Percentiles rank a stretch among this genome's conserved stretches.
Conservation (phyloP, 805 yeast genomes). For the Yamadazyma endophytica region DNA sequence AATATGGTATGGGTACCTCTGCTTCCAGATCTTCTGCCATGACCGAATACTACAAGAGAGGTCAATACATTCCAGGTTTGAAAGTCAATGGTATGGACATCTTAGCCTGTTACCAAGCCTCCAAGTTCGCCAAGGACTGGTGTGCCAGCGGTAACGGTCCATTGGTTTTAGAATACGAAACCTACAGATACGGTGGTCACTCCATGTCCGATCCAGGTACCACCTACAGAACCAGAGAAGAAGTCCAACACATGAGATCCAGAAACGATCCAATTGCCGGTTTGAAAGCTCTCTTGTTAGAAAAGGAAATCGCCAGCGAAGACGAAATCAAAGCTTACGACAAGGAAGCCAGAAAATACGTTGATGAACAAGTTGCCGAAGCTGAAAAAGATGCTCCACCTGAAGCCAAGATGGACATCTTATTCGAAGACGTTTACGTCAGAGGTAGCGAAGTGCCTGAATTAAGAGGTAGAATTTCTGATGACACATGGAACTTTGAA, state of each 20-base stretch:
- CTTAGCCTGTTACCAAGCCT: slow-evolving; percentile 90
- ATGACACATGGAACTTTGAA: slow-evolving; percentile 86
- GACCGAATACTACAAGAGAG: slow-evolving; percentile 97
- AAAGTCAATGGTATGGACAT: slow-evolving; percentile 99
- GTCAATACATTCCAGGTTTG: slow-evolving; percentile 98
- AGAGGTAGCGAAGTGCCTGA: slow-evolving; percentile 90
- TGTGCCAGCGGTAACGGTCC: slow-evolving; percentile 92
- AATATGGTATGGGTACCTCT: slow-evolving; percentile 99
- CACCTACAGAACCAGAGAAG: slow-evolving; percentile 99
- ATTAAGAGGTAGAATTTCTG: slow-evolving; percentile 94
- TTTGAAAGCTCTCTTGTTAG: slow-evolving; percentile 80
- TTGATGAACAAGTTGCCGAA: slow-evolving; percentile 88
- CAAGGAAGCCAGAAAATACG: slow-evolving; percentile 93
- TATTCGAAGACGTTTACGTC: slow-evolving; percentile 95
- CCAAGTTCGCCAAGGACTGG: slow-evolving; percentile 97
- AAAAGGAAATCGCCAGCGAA: slow-evolving; percentile 83
- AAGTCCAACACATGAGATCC: slow-evolving; percentile 98
- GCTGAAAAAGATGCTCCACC: slow-evolving; percentile 96
- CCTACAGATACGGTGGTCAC: slow-evolving; percentile 99
- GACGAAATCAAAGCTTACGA: slow-evolving; percentile 92
- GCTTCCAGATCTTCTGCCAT: slow-evolving; percentile 96
- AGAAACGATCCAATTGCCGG: slow-evolving; percentile 98
- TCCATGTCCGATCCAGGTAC: slow-evolving; percentile 99
- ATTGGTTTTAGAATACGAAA: slow-evolving; percentile 91
- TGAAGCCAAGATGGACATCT: slow-evolving; percentile 88